Base-by-base conservation (phyloP, 371 early-diverging fungal species). In the Rhizopus microsporus region DNA sequence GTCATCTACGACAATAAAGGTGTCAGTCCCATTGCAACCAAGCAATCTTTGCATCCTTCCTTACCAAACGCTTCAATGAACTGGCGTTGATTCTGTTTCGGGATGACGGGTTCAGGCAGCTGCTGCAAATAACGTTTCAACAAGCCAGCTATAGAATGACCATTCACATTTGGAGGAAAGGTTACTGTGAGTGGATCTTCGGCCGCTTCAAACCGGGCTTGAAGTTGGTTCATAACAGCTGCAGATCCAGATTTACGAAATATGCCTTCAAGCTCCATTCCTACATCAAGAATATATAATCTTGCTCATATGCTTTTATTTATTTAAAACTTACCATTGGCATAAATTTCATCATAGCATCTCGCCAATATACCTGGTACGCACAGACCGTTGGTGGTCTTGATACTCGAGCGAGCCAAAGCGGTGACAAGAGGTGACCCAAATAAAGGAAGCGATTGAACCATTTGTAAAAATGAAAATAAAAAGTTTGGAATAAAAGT, bases 31-130 rank as follows among this genome's bases (percentile, higher is more conserved):
- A 13, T 39, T 39, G 42, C n/a, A 49, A 3, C 2, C 23, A 23
- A 23, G 23, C 0, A 23, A 2, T 2, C 15, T 7, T 32, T 40
- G 12, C 15, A 30, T 29, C 9, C 12, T 23, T 7, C 33, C 17
- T 47, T 76, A 79, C 80, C 74, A 56, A 74, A 72, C 3, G 74
- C 69, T 12, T 68, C 53, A n/a, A 83, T 53, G 33, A 85, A 80
- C 38, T 63, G 47, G 32, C 69, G 65, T 55, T 83, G 82, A 51
- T 54, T 75, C 12, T 70, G 54, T 35, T 65, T 59, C 3, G 84
- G 73, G 38, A 85, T 80, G 15, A 85, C 79, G 9, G 84, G 79
- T 35, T 82, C 81, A 15, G 80, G 79, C 16, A 85, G 62, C 32
- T 70, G 65, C 35, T 81, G 82, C 37, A 85, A 63, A 60, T 77